Percentiles rank a stretch among this genome's conserved stretches.
phyloP scores from a whole-genome alignment of 306 rosid species.

The Prunus campanulata region DNA sequence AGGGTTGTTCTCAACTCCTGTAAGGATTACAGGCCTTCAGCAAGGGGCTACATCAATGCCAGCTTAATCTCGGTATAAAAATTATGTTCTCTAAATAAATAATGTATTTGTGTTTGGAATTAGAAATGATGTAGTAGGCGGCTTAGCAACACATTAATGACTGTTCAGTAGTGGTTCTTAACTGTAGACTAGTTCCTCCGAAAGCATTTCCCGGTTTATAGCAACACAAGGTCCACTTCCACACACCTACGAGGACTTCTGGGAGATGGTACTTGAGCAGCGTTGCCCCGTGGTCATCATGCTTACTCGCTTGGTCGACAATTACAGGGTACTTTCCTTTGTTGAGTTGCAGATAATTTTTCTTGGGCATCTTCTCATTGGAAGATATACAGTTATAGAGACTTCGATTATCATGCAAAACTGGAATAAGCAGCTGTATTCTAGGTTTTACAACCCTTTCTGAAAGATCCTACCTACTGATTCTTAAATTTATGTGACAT shows the following conservation, averaged over 20 bases:
- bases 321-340: conserved; percentile 17
- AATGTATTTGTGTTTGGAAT: background rate
- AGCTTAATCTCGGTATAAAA: conserved; percentile 63
- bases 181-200: conserved; percentile 48
- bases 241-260: conserved; percentile 89
- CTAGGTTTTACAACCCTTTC: background rate
- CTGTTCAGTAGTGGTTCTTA: conserved; percentile 22
- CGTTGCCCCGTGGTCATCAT: conserved; percentile 84
- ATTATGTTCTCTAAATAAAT: background rate
- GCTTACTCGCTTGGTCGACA: conserved; percentile 67
- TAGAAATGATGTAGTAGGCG: background rate
- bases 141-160: background rate
- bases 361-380: background rate
- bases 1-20: conserved; percentile 70
- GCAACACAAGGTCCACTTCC: conserved; percentile 98
- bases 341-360: conserved; percentile 8
- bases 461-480: background rate
- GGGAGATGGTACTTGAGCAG: conserved; percentile 86
- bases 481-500: background rate
- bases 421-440: background rate
- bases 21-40: conserved; percentile 75
- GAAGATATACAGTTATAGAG: background rate
- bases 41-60: conserved; percentile 87
- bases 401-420: background rate
- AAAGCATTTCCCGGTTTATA: conserved; percentile 56